Conservation (phyloP, 306 rosid species). For the Oxytropis ochrocephala region DNA sequence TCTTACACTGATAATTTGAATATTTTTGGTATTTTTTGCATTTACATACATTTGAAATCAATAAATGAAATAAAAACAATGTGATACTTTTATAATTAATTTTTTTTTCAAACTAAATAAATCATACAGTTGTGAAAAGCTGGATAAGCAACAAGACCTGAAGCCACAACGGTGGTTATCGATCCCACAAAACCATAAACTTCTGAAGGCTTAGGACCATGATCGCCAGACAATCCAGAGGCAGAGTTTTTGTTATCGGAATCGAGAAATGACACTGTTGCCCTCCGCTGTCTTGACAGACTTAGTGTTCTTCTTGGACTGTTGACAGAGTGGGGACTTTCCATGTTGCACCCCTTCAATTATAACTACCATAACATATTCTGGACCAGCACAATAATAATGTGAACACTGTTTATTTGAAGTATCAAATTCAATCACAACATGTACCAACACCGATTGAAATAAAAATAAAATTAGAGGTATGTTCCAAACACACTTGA, state of each 20-base stretch:
- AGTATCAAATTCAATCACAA: not conserved
- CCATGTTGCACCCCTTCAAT: slow-evolving; percentile 42
- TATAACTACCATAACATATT: not conserved
- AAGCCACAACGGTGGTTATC: slow-evolving; percentile 65
- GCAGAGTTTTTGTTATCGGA: slow-evolving; percentile 46
- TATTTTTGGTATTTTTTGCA: not conserved
- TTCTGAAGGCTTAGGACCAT: slow-evolving; percentile 85
- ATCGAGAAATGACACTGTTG: slow-evolving; percentile 40
- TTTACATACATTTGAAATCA: not conserved
- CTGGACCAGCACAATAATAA: not conserved
- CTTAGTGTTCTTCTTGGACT: slow-evolving; percentile 83
- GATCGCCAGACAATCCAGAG: slow-evolving; percentile 57
- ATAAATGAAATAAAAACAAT: not conserved
- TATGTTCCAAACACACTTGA: too few species aligned
- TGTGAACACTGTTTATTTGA: not conserved
- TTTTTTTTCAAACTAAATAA: not conserved
- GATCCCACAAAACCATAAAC: slow-evolving; percentile 93
- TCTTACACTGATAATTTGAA: not conserved
- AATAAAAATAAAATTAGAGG: too few species aligned
- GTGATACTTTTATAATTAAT: not conserved
- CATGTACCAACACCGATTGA: too few species aligned
- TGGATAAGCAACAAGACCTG: slow-evolving; percentile 40
- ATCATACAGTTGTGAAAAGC: not conserved
- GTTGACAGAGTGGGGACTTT: slow-evolving; percentile 63
- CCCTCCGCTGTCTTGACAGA: slow-evolving; percentile 49